Base-by-base conservation (phyloP, 2,329 filamentous ascomycete species). In the Colletotrichum australisinense region DNA sequence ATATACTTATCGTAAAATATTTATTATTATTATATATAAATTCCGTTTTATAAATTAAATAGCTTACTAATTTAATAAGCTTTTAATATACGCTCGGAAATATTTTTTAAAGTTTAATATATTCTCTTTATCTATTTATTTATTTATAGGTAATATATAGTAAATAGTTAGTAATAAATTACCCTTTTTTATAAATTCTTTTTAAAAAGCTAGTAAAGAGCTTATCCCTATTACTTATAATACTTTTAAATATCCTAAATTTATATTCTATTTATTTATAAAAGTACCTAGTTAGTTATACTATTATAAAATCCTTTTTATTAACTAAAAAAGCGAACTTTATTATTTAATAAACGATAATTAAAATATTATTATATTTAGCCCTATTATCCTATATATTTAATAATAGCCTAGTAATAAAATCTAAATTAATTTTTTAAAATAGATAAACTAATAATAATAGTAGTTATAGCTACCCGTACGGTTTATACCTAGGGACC, bases 11-110 rank as follows among this genome's bases (percentile, higher is more conserved):
- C 24, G 32, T 42, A 53, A 16, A 26, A 9, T 22, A 42, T 3
- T 35, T 58, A 24, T 57, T 49, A 42, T 46, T 67, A 46, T 46
- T 63, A 63, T 63, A 46, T 63, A 16, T 63, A 28, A 42, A 26
- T 16, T 49, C 16, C 28, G 52, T 14, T 12, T 63, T 38, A 38
- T 9, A 11, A 19, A 4, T 42, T 30, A 66, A 56, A 58, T 22
- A 58, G 8, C 9, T n/a, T 42, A 42, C 42, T n/a, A n/a, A 53
- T 32, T 53, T 53, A 66, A 16, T 4, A 2, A 38, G 22, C 8
- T 4, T 11, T 55, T 19, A 16, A 22, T 26, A 14, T 26, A 55
- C 0, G 6, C 6, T 12, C 28, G 28, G 1, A 55, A 26, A 7
- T 55, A 55, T 26, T 55, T 26, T 55, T n/a, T n/a, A 58, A n/a